These are phyloP conservation scores for Nakazawaea laoshanensis DNA, from an alignment of 805 yeast species.

Conservation along the genomic window DNA sequence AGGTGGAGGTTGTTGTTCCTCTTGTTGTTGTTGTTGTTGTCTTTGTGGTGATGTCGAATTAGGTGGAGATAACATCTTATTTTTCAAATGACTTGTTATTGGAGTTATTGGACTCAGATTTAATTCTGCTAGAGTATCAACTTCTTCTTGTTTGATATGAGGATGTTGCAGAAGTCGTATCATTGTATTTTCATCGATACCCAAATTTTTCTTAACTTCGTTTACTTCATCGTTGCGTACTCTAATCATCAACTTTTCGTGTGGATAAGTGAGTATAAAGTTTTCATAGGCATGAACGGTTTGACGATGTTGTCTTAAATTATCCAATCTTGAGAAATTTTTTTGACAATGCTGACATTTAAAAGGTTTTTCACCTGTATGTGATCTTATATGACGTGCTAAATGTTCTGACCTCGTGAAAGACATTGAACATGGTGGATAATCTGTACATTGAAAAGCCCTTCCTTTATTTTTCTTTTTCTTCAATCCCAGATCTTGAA, in stretches of 20 bases:
- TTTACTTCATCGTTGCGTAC: slow-evolving; percentile 16
- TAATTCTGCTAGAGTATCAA: slow-evolving; percentile 6
- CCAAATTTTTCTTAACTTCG: slow-evolving; percentile 8
- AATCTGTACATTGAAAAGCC: slow-evolving; percentile 80
- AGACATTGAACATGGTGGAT: slow-evolving; percentile 79
- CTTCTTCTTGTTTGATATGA: slow-evolving; percentile 3
- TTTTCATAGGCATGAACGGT: slow-evolving; percentile 61
- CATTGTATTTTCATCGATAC: slow-evolving; percentile 8
- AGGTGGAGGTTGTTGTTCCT: slow-evolving; percentile 5
- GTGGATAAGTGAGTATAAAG: slow-evolving; percentile 23
- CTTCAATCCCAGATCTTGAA: no score
- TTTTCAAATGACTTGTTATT: slow-evolving; percentile 11
- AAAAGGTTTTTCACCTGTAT: slow-evolving; percentile 92
- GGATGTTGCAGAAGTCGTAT: slow-evolving; percentile 2
- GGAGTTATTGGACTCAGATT: slow-evolving; percentile 10
- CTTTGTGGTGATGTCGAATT: slow-evolving; percentile 10
- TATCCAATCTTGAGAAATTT: slow-evolving; percentile 76
- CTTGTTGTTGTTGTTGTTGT: background rate
- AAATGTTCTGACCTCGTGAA: slow-evolving; percentile 88
- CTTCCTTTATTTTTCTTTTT: slow-evolving; percentile 46
- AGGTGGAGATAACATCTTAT: slow-evolving; percentile 7
- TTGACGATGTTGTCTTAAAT: slow-evolving; percentile 84
- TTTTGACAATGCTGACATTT: slow-evolving; percentile 77
- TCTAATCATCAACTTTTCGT: slow-evolving; percentile 22
- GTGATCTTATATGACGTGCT: slow-evolving; percentile 87